phyloP scores from a whole-genome alignment of 1,139 yeast genomes.

The Taphrina deformans region DNA sequence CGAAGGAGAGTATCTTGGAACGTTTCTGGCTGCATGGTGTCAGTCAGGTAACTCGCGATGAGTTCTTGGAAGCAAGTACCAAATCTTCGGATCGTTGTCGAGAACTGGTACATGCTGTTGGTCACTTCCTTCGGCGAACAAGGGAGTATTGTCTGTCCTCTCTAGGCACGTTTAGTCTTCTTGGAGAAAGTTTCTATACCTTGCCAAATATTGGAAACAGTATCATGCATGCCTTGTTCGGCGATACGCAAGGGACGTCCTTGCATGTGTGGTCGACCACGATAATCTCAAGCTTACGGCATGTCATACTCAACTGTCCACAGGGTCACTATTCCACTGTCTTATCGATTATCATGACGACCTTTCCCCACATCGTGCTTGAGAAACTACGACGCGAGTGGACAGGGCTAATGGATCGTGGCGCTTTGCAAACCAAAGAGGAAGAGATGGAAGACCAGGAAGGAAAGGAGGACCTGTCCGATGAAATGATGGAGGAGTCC shows the following conservation, averaged over 20 bases:
- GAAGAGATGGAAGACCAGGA: slow-evolving; percentile 56
- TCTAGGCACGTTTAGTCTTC: slow-evolving; percentile 82
- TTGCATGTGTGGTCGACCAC: slow-evolving; percentile 97
- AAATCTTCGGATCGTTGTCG: slow-evolving; percentile 89
- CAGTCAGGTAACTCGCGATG: slow-evolving; percentile 88
- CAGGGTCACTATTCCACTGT: slow-evolving; percentile 63
- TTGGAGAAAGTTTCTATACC: slow-evolving; percentile 85
- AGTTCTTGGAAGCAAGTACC: slow-evolving; percentile 90
- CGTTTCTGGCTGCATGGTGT: slow-evolving; percentile 99
- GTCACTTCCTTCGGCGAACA: slow-evolving; percentile 91
- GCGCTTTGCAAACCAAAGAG: slow-evolving; percentile 35
- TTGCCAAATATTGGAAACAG: slow-evolving; percentile 75
- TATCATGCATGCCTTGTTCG: slow-evolving; percentile 84
- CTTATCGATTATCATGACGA: slow-evolving; percentile 75
- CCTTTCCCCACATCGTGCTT: slow-evolving; percentile 70
- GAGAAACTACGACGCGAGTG: slow-evolving; percentile 68
- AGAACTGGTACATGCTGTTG: slow-evolving; percentile 98
- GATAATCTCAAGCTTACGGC: slow-evolving; percentile 83
- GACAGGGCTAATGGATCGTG: slow-evolving; percentile 51
- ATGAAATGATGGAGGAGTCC: slow-evolving; percentile 98
- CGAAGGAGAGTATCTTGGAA: slow-evolving; percentile 81
- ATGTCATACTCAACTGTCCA: slow-evolving; percentile 87
- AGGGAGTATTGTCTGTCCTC: slow-evolving; percentile 87
- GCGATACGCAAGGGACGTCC: slow-evolving; percentile 81
- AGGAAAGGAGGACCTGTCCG: slow-evolving; percentile 77